Evolutionary conservation across 2,329 filamentous ascomycete species (phyloP), one percentile per base, ranked within the genome.

Genomic region (Arthrobotrys entomopaga): DNA sequence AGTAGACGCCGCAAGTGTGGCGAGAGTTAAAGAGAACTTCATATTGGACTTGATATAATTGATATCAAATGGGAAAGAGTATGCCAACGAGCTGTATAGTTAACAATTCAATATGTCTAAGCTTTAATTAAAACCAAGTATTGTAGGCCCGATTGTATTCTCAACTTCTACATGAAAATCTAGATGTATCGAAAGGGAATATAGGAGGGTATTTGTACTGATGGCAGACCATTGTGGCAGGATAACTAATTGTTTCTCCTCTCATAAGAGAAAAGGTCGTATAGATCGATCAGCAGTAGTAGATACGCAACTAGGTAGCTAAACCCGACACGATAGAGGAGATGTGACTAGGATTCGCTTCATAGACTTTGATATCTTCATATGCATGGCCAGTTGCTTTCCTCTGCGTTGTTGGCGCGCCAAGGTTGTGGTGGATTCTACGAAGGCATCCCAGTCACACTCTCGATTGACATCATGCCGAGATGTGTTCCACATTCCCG

Each of bases 401-500:
- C 13, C 57, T 42, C 46, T 58, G 70, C 42, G 70, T 74, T 74
- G 70, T 63, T 61, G 15, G 49, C 46, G 29, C 56, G 63, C 70
- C 70, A 74, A 74, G 70, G 38, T 40, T 19, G 63, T 64, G 63
- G 63, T 74, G 50, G 22, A 63, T 72, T 5, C 50, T 65, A 22
- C 46, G 46, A 34, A 19, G 16, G 42, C 11, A 71, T 65, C 65
- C 65, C 24, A 56, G 57, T 38, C 56, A 40, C n/a, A 34, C 29
- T 24, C 40, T 50, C 53, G 26, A 56, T 73, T 66, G 61, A 66
- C 61, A 73, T 73, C 65, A 60, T 56, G 69, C 69, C 69, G 48
- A 73, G 69, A 54, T 59, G 8, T 46, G 29, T 66, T 5, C 38
- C 70, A 74, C 70, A 74, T 74, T 74, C 70, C 70, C 38, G 24